Conservation (phyloP, 305 asterid genomes). For the Solanum aculeatissimum region DNA sequence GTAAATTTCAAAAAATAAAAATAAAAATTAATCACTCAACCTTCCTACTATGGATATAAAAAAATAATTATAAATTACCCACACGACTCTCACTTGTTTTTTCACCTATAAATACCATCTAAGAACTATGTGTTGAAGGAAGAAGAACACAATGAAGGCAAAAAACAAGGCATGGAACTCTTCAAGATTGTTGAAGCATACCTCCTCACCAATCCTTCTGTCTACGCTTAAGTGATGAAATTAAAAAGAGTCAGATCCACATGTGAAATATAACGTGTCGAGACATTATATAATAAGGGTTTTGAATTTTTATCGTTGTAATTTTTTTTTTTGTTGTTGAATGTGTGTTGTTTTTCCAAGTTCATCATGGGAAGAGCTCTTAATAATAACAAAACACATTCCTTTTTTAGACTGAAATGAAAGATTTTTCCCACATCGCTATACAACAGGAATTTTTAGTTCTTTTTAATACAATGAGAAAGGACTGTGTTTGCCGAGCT, state of each 20-base stretch:
- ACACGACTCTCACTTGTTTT: no score
- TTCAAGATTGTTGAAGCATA: constrained; percentile 14
- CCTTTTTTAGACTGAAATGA: no score
- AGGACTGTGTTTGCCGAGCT: accelerated
- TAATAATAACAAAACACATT: neutral
- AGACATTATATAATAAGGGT: neutral
- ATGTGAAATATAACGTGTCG: neutral
- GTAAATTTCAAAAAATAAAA: neutral
- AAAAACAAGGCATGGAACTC: constrained; percentile 13
- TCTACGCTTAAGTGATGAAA: neutral
- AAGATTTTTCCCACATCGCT: neutral
- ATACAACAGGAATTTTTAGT: no score
- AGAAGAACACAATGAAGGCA: constrained; percentile 36
- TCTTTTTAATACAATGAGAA: neutral
- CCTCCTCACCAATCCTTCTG: constrained; percentile 31
- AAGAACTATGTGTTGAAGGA: constrained; percentile 47
- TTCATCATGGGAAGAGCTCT: neutral
- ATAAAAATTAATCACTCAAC: no score
- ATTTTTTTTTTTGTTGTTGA: neutral
- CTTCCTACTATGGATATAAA: no score
- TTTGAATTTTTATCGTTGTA: neutral
- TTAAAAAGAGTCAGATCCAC: no score
- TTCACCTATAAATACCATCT: no score
- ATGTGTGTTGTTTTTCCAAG: neutral
- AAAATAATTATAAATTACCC: no score